Evolutionary conservation across 2,329 filamentous ascomycete genomes (phyloP).

Genomic region (Sporothrix brasiliensis): DNA sequence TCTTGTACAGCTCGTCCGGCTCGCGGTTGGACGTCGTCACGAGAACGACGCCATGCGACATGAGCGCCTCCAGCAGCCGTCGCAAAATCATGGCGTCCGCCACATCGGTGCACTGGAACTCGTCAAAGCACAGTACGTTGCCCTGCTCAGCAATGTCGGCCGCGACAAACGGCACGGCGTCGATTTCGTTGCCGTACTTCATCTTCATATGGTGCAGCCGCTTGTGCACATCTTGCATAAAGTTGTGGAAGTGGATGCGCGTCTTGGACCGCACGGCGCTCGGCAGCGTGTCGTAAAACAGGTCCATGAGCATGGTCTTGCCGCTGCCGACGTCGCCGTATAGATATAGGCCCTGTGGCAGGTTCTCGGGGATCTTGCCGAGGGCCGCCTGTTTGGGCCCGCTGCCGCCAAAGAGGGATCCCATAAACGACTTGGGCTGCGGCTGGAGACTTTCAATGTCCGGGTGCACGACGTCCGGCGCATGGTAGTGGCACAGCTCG

Average conservation of each 20-base stretch:
- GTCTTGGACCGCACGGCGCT: slow-evolving; percentile 78
- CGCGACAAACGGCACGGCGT: slow-evolving; percentile 87
- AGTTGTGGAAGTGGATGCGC: slow-evolving; percentile 97
- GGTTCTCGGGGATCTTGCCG: slow-evolving; percentile 64
- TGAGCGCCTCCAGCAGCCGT: slow-evolving; percentile 77
- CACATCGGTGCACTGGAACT: slow-evolving; percentile 98
- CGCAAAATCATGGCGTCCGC: slow-evolving; percentile 98
- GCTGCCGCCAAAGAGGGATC: slow-evolving; percentile 58
- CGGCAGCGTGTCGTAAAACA: slow-evolving; percentile 93
- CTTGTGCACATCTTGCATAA: slow-evolving; percentile 98
- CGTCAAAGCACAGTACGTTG: slow-evolving; percentile 93
- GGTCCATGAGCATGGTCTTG: slow-evolving; percentile 99
- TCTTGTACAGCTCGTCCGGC: slow-evolving; percentile 94
- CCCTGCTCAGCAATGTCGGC: slow-evolving; percentile 87
- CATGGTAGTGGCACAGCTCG: slow-evolving; percentile 72
- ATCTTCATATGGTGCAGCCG: slow-evolving; percentile 89
- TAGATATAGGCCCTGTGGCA: slow-evolving; percentile 90
- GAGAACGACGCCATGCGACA: slow-evolving; percentile 95
- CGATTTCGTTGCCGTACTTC: slow-evolving; percentile 83
- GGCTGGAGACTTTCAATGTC: slow-evolving; percentile 65
- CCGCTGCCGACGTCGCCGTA: slow-evolving; percentile 96
- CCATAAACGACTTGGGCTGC: slow-evolving; percentile 59
- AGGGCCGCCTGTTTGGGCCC: slow-evolving; percentile 43
- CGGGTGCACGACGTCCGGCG: slow-evolving; percentile 75
- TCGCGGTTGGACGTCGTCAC: slow-evolving; percentile 97